Percentiles rank a stretch among this genome's conserved stretches.
Evolutionary conservation across 2,329 filamentous ascomycete genomes (phyloP).

Genomic region (Alternaria sp.): DNA sequence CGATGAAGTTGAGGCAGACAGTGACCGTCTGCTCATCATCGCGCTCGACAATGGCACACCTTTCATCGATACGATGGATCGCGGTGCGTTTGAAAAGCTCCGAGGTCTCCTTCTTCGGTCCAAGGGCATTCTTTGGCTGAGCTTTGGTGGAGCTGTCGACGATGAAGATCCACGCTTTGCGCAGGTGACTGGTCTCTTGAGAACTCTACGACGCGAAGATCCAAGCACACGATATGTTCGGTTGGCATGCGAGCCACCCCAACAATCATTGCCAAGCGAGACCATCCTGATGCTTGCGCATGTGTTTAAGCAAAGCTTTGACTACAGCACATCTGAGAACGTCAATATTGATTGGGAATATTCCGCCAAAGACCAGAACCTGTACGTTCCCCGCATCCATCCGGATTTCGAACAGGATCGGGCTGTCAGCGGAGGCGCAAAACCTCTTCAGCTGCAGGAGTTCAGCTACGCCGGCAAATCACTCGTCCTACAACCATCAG

Average conservation of each 20-base stretch:
- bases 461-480: neutral
- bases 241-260: neutral
- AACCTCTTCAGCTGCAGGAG: neutral
- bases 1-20: neutral
- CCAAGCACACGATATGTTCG: neutral
- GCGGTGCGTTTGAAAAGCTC: neutral
- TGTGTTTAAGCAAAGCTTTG: neutral
- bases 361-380: neutral
- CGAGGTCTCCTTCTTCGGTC: neutral
- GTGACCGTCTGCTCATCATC: neutral
- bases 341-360: neutral
- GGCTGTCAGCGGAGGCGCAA: neutral
- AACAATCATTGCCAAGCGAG: neutral
- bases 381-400: neutral
- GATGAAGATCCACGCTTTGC: neutral
- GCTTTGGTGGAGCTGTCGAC: neutral
- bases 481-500: neutral
- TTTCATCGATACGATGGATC: neutral
- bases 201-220: slow-evolving; percentile 1
- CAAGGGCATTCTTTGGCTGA: neutral
- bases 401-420: neutral
- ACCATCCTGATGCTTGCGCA: neutral
- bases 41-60: neutral
- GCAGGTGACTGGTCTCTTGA: neutral
- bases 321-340: neutral